Evolutionary conservation across 768 basidiomycete genomes (phyloP).

Genomic region (Lactifluus piperatus): DNA sequence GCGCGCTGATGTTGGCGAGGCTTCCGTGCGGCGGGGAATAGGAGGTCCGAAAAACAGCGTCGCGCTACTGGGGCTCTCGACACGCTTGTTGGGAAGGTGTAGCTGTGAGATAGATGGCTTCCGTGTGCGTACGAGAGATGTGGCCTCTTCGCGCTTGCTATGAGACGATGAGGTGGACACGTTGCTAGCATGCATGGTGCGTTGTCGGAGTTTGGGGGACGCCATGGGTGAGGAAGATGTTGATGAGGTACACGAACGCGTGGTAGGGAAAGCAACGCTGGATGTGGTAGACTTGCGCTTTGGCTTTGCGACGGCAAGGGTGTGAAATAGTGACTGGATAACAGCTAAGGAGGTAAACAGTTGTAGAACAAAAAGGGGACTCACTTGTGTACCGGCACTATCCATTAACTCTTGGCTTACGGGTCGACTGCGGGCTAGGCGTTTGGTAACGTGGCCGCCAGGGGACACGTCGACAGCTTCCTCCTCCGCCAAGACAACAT

Average conservation of each 20-base stretch:
- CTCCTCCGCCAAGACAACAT: slow-evolving; percentile 28
- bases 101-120: slow-evolving; percentile 15
- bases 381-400: slow-evolving; percentile 27
- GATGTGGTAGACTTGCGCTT: slow-evolving; percentile 11
- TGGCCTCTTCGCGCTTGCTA: slow-evolving; percentile 10
- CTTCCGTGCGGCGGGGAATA: slow-evolving; percentile 1
- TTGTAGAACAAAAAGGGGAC: slow-evolving; percentile 12
- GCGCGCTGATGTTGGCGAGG: slow-evolving; percentile 6
- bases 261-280: slow-evolving; percentile 18
- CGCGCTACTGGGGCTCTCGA: slow-evolving; percentile 16
- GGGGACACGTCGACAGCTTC: slow-evolving; percentile 66
- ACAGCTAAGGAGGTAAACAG: background rate
- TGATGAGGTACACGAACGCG: slow-evolving; percentile 12
- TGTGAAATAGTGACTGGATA: slow-evolving; percentile 8
- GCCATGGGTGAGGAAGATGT: slow-evolving; percentile 12
- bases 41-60: slow-evolving; percentile 20
- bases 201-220: slow-evolving; percentile 16
- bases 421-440: slow-evolving; percentile 65
- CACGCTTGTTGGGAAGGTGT: background rate
- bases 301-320: slow-evolving; percentile 2
- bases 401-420: slow-evolving; percentile 48
- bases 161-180: slow-evolving; percentile 11
- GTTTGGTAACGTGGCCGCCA: slow-evolving; percentile 66
- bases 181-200: slow-evolving; percentile 14
- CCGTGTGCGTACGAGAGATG: slow-evolving; percentile 13